Evolutionary conservation across 495 filamentous ascomycete genomes (phyloP).

Genomic region (Tetracladium marchalianum): DNA sequence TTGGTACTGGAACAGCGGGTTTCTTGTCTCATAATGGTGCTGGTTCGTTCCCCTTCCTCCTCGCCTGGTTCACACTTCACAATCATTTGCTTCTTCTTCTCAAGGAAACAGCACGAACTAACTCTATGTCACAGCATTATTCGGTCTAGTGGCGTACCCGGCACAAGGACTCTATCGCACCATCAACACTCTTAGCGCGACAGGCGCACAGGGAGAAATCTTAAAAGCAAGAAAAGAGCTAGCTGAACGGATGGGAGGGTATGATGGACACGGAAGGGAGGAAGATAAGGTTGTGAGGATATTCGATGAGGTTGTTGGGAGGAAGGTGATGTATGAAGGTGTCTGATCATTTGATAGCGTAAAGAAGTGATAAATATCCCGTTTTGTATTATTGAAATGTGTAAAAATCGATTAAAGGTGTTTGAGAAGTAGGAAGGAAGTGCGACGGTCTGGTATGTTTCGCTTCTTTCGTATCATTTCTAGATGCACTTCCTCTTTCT

Average conservation of each 20-base stretch:
- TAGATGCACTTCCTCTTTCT: too few species aligned
- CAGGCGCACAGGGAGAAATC: slow-evolving; percentile 8
- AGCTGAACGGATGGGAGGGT: slow-evolving; percentile 1
- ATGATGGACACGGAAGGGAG: background rate
- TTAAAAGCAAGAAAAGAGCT: slow-evolving; percentile 1
- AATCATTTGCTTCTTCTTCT: background rate
- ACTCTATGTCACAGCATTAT: background rate
- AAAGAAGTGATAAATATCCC: too few species aligned
- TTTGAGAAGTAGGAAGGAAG: too few species aligned
- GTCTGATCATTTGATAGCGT: too few species aligned
- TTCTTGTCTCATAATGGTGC: slow-evolving; percentile 15
- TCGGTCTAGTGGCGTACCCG: slow-evolving; percentile 9
- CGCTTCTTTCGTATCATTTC: too few species aligned
- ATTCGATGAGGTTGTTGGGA: slow-evolving; percentile 1
- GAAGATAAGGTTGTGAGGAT: slow-evolving; percentile 1
- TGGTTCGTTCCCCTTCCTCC: background rate
- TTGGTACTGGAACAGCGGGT: slow-evolving; percentile 27
- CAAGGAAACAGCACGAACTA: background rate
- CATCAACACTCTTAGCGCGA: slow-evolving; percentile 2
- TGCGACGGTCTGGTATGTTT: too few species aligned
- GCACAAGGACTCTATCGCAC: slow-evolving; percentile 8
- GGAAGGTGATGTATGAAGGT: background rate
- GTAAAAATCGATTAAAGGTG: too few species aligned
- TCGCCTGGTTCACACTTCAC: background rate
- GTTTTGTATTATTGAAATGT: too few species aligned